These are phyloP conservation scores for Jasminum sambac DNA, from an alignment of 257 asterid genomes.

Conservation along the genomic window DNA sequence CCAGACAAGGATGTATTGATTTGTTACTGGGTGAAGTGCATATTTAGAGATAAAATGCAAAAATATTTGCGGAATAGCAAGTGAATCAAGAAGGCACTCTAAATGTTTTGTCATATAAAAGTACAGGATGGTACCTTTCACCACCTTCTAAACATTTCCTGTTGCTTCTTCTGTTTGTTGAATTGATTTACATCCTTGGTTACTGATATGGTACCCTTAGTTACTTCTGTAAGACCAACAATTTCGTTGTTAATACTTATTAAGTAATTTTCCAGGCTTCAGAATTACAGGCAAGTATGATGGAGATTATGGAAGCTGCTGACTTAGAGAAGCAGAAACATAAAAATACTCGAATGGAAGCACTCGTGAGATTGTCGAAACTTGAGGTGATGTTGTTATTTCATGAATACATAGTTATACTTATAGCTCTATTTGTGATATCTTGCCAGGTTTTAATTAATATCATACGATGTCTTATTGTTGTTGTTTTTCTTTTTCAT, in stretches of 20 bases:
- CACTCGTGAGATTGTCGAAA: conserved; percentile 67
- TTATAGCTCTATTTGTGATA: conserved; percentile 11
- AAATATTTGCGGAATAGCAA: neutral
- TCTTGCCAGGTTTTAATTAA: neutral
- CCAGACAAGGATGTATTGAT: neutral
- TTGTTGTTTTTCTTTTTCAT: conserved; percentile 7
- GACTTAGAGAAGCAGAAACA: conserved; percentile 94
- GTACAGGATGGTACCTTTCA: neutral
- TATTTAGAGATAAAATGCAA: neutral
- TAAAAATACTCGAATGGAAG: conserved; percentile 91
- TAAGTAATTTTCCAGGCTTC: conserved; percentile 62
- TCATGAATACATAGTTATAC: conserved; percentile 15
- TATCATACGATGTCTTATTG: neutral
- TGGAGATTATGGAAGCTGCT: conserved; percentile 96
- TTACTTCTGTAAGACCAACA: conserved; percentile 16
- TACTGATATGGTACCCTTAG: conserved; percentile 1
- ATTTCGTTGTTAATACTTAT: conserved; percentile 14
- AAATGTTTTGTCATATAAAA: neutral
- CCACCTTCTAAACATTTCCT: neutral
- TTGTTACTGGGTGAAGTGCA: neutral
- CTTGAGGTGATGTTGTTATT: conserved; percentile 61
- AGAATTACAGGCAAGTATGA: conserved; percentile 80
- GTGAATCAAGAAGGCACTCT: neutral
- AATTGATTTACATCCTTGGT: conserved; percentile 1
- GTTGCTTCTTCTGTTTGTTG: conserved; percentile 19